Evolutionary conservation across 1,139 yeast species (phyloP).

Genomic region (Candida pseudoviswanathii): DNA sequence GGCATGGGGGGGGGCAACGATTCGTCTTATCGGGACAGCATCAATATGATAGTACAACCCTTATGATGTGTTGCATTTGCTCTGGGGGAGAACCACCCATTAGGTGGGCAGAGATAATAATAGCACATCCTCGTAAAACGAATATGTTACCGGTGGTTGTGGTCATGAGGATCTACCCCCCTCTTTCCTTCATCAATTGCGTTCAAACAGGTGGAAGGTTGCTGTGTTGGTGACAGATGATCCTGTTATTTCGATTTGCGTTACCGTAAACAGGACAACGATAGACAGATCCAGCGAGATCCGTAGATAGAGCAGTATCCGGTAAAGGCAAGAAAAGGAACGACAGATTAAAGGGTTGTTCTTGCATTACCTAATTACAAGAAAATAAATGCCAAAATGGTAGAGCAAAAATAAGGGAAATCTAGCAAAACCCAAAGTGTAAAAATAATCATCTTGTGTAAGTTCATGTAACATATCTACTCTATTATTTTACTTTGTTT

Average conservation of each 20-base stretch:
- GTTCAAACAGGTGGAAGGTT: no score
- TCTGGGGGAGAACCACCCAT: no score
- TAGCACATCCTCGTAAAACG: no score
- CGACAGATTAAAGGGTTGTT: neutral
- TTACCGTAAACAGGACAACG: neutral
- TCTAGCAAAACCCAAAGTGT: neutral
- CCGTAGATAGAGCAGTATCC: neutral
- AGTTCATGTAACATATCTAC: neutral
- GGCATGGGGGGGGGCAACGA: neutral
- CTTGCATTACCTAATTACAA: neutral
- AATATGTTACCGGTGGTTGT: no score
- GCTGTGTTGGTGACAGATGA: no score
- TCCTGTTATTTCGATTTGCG: neutral
- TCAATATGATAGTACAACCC: neutral
- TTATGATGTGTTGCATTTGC: neutral
- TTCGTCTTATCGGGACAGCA: neutral
- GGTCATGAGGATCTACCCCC: no score
- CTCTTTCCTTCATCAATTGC: no score
- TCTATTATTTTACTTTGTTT: neutral
- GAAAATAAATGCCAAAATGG: neutral
- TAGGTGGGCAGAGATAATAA: no score
- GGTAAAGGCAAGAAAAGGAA: neutral
- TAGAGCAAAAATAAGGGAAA: neutral
- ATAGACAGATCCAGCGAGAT: neutral
- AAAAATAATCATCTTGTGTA: neutral